Evolutionary conservation across 306 rosid genomes (phyloP).

Genomic region (Acacia crassicarpa): DNA sequence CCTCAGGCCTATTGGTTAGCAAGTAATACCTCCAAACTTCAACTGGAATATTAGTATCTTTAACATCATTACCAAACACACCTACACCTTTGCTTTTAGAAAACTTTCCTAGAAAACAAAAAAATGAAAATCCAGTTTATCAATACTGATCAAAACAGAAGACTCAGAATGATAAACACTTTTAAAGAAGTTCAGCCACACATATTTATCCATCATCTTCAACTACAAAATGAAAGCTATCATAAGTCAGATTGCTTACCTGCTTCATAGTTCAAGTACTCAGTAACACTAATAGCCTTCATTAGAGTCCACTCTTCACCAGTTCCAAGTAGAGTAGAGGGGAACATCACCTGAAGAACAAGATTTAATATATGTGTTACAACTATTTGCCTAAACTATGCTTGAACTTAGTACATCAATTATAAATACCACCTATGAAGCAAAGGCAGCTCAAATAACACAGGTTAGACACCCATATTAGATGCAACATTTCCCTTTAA

Average conservation of each 20-base stretch:
- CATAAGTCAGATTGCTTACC: conserved; percentile 43
- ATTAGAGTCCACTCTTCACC: conserved; percentile 90
- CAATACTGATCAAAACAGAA: conserved; percentile 14
- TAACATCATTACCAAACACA: conserved; percentile 95
- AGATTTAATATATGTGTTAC: conserved; percentile 9
- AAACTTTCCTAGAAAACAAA: conserved; percentile 69
- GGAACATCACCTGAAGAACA: conserved; percentile 88
- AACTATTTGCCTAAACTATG: conserved; percentile 6
- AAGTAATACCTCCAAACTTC: conserved; percentile 99
- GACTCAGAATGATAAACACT: conserved; percentile 7
- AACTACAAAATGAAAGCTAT: neutral
- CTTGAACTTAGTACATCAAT: conserved; percentile 12
- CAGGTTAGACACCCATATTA: neutral
- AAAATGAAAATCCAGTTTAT: neutral
- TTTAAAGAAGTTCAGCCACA: neutral
- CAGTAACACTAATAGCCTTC: conserved; percentile 98
- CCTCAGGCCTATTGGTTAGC: conserved; percentile 97
- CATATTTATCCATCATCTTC: conserved; percentile 15
- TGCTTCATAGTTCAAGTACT: conserved; percentile 91
- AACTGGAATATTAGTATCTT: conserved; percentile 85
- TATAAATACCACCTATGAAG: neutral
- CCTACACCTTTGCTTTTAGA: conserved; percentile 95
- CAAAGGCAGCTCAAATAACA: neutral
- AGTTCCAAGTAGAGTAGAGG: conserved; percentile 90
- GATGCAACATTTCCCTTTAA: neutral